phyloP scores from a whole-genome alignment of 2,329 filamentous ascomycete species.

The Arthrobotrys conoides region DNA sequence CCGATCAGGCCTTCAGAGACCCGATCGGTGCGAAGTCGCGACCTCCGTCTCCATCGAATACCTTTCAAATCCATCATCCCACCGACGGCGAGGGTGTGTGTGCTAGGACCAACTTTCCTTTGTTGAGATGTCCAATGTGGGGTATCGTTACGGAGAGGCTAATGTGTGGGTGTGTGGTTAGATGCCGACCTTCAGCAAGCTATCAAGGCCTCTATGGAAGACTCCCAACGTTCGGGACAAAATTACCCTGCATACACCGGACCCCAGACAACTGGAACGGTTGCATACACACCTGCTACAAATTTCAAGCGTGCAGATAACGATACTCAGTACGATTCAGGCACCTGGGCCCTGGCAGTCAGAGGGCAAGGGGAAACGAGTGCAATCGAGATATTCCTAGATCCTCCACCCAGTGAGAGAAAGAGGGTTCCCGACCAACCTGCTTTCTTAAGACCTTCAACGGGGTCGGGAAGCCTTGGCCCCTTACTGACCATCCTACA shows the following conservation, averaged over 20 bases:
- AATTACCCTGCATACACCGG: constrained; percentile 51
- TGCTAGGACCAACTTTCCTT: neutral
- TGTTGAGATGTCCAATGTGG: constrained; percentile 7
- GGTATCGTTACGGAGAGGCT: constrained; percentile 27
- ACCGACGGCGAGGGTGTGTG: constrained; percentile 55
- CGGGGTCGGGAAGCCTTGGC: constrained; percentile 60
- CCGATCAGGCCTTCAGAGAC: constrained; percentile 37
- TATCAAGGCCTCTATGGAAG: constrained; percentile 62
- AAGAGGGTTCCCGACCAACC: constrained; percentile 62
- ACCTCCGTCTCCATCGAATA: constrained; percentile 49
- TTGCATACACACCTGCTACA: constrained; percentile 60
- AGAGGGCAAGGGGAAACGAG: constrained; percentile 44
- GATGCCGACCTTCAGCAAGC: constrained; percentile 63
- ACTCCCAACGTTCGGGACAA: constrained; percentile 52
- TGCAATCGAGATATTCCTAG: constrained; percentile 63
- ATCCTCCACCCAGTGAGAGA: constrained; percentile 61
- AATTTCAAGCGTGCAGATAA: constrained; percentile 62
- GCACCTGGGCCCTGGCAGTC: constrained; percentile 63
- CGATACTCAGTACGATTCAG: constrained; percentile 62
- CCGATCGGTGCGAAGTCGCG: constrained; percentile 56
- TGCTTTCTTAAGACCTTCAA: constrained; percentile 63
- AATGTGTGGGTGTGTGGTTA: constrained; percentile 29
- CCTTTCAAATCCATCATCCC: constrained; percentile 47
- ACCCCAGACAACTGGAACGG: constrained; percentile 63
- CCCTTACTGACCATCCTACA: constrained; percentile 63